A percentile compares a stretch with the other conserved stretches of the same genome.
These are phyloP conservation scores for Blastobotrys ciferrii DNA, from an alignment of 1,139 yeast genomes.

Conservation along the genomic window DNA sequence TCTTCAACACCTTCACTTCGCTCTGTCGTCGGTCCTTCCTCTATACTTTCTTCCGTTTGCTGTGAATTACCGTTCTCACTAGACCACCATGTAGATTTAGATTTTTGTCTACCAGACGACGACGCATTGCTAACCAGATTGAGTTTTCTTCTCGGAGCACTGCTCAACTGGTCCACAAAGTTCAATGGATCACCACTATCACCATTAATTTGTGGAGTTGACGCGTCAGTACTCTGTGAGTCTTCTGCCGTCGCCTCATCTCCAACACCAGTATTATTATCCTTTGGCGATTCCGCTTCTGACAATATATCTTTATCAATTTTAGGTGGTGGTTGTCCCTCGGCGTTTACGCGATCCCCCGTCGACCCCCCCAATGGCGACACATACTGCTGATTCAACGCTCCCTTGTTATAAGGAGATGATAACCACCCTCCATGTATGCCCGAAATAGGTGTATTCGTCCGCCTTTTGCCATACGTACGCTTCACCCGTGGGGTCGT, in stretches of 20 bases:
- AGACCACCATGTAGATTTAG: no score
- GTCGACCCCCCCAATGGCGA: not conserved
- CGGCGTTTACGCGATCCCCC: not conserved
- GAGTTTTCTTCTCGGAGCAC: not conserved
- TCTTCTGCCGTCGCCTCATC: not conserved
- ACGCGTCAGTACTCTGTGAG: not conserved
- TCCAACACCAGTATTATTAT: no score
- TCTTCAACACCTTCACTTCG: not conserved
- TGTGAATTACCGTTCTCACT: not conserved
- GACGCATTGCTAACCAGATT: not conserved
- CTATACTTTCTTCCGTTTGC: not conserved
- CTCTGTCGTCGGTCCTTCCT: not conserved
- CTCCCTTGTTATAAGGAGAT: not conserved
- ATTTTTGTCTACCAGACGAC: not conserved
- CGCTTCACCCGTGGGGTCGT: slow-evolving; percentile 7
- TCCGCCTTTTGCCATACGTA: slow-evolving; percentile 14
- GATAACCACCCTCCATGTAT: not conserved
- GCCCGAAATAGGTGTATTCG: not conserved
- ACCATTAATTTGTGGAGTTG: not conserved
- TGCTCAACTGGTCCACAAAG: not conserved
- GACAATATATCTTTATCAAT: not conserved
- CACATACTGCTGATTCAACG: not conserved
- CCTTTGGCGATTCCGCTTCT: slow-evolving; percentile 1
- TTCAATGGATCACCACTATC: not conserved
- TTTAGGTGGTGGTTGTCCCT: not conserved